Evolutionary conservation across 192 early-diverging fungal species (phyloP).

Genomic region (Glomus cerebriforme): DNA sequence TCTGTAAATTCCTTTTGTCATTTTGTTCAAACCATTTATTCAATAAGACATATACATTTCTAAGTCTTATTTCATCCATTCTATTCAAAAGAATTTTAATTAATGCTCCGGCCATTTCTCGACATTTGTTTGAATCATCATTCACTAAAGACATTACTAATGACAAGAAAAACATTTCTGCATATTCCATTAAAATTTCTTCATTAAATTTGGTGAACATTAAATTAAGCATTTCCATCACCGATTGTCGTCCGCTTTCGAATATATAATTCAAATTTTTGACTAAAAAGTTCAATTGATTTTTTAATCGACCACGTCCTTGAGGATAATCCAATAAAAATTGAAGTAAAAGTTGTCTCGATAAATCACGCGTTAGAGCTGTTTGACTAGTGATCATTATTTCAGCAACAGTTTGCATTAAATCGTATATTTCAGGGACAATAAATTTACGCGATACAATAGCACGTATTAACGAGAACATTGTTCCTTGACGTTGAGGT

Average conservation of each 20-base stretch:
- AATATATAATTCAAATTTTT: conserved; percentile 90
- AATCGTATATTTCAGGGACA: conserved; percentile 87
- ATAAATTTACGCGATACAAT: conserved; percentile 85
- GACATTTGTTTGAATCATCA: conserved; percentile 91
- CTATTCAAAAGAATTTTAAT: conserved; percentile 68
- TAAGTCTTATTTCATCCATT: conserved; percentile 59
- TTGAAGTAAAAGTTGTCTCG: conserved; percentile 78
- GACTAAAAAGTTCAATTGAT: conserved; percentile 85
- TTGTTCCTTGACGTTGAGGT: conserved; percentile 78
- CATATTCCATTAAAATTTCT: conserved; percentile 70
- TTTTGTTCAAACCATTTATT: conserved; percentile 74
- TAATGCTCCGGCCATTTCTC: conserved; percentile 81
- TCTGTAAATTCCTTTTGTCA: conserved; percentile 67
- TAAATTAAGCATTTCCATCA: conserved; percentile 83
- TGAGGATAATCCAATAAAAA: conserved; percentile 98
- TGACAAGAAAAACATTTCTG: conserved; percentile 83
- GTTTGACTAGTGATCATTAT: conserved; percentile 89
- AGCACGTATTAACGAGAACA: conserved; percentile 84
- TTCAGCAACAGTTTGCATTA: conserved; percentile 80
- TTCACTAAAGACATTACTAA: conserved; percentile 85
- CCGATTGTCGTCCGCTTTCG: conserved; percentile 91
- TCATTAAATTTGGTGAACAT: conserved; percentile 81
- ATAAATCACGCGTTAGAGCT: conserved; percentile 76
- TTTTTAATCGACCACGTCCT: conserved; percentile 74
- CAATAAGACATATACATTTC: conserved; percentile 67